Base-by-base conservation (phyloP, 495 filamentous ascomycete genomes). In the Patellaria atrata region DNA sequence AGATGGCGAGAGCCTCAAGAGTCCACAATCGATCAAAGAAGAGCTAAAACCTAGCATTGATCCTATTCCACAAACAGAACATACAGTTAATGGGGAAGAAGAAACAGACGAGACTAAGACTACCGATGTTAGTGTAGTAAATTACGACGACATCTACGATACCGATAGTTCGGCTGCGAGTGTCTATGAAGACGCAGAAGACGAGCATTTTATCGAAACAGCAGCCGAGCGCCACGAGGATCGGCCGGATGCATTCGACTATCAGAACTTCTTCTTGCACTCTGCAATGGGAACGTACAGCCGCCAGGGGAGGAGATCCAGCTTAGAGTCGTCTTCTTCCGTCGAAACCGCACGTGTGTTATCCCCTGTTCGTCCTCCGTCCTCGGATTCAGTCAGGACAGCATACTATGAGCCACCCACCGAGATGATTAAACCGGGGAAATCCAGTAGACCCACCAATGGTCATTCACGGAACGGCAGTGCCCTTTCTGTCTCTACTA, bases 221-320 rank as follows among this genome's bases (percentile, higher is more conserved):
- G 30, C 29, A 14, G 51, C 60, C 5, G 60, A 61, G 19, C 68
- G 73, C 3, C 89, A 97, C 49, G 89, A 97, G 60, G 87, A 96
- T 54, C 81, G 89, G 11, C 78, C 86, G 45, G 89, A 97, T 52
- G 89, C 89, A 5, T 97, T 97, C 54, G 89, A 94, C 52, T 97
- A 97, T 44, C 82, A 96, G 50, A 72, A 91, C 48, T 91, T 93
- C 57, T 93, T 93, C 56, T 67, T 94, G 8, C 84, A 92, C 51
- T 85, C 79, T 47, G 81, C 82, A 11, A 71, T 92, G 67, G 82
- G 82, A n/a, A 79, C 62, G 24, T 76, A 69, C 40, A 51, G 27
- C 37, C 60, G 70, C 22, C 56, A 55, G 10, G 77, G 76, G 17
- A 34, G 55, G 12, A 40, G 48, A 13, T 41, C 30, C 40, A 75